Evolutionary conservation across 441 rosid species (phyloP).

Genomic region (Mallotus japonicus): DNA sequence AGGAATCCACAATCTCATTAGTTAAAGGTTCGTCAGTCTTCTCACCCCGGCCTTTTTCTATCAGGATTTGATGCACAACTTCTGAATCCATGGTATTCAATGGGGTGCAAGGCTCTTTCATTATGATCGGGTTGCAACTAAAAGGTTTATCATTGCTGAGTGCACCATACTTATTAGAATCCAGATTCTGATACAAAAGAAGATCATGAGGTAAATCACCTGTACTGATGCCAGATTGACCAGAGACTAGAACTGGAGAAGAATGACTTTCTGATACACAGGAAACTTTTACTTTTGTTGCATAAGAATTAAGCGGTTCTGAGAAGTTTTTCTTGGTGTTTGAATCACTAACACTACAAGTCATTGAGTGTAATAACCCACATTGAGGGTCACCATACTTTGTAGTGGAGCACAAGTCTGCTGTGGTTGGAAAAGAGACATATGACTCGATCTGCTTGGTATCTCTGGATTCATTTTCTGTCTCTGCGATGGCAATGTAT

Average conservation of each 20-base stretch:
- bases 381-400: neutral
- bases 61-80: slow-evolving; percentile 12
- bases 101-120: slow-evolving; percentile 20
- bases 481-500: neutral
- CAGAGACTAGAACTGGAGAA: slow-evolving; percentile 9
- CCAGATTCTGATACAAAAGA: slow-evolving; percentile 17
- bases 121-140: neutral
- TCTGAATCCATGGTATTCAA: slow-evolving; percentile 7
- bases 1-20: neutral
- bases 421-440: neutral
- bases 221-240: slow-evolving; percentile 23
- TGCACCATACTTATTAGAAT: slow-evolving; percentile 8
- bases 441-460: neutral
- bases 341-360: neutral
- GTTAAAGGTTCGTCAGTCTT: neutral
- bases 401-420: neutral
- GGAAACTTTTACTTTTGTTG: slow-evolving; percentile 14
- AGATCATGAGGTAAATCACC: slow-evolving; percentile 10
- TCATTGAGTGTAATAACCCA: neutral
- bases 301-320: slow-evolving; percentile 4
- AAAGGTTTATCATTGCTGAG: slow-evolving; percentile 1
- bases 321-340: neutral
- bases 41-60: neutral
- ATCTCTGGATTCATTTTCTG: neutral
- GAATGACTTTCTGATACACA: slow-evolving; percentile 10